Base-by-base conservation (phyloP, 352 stramenopile species). In the Phytophthora syringae region DNA sequence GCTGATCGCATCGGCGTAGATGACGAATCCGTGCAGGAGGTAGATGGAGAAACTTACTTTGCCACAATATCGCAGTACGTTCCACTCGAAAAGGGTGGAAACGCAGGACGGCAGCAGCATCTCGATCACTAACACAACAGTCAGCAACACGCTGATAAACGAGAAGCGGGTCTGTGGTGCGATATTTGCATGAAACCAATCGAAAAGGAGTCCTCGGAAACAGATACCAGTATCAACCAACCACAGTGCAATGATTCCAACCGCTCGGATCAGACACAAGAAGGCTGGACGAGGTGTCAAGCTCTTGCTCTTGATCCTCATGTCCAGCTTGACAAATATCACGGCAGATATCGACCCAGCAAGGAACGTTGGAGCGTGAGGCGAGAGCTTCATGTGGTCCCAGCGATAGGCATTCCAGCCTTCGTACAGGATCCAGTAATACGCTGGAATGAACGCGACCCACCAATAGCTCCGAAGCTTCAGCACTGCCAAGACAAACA, bases 41-140 rank as follows among this genome's bases (percentile, higher is more conserved):
- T 80, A 83, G 51, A 80, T 65, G 0, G 76, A 84, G 42, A 73
- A 84, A 40, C 76, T 81, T 37, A 84, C 48, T 34, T 84, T 80
- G 22, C 75, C 75, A 11, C 58, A 71, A 53, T 72, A 80, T 7
- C 53, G 51, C 9, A 79, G n/a, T 9, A 28, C 42, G 25, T 16
- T 67, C 59, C 59, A 67, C 24, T 67, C 51, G 2, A 67, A 42
- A 0, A 37, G 51, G 7, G 21, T 50, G 1, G 71, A 76, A 1
- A 80, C 11, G 9, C 45, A 28, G 1, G 67, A 72, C 0, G 67
- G 70, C 15, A 63, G 25, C 16, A 82, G 24, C 57, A 82, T 70
- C 61, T 82, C 74, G 5, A 64, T 64, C 37, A 80, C 53, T 20
- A 82, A 60, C 22, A 82, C 16, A 18, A 70, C 12, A 7, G 71